phyloP scores from a whole-genome alignment of 768 basidiomycete species.

The Rhizopogon roseolus region DNA sequence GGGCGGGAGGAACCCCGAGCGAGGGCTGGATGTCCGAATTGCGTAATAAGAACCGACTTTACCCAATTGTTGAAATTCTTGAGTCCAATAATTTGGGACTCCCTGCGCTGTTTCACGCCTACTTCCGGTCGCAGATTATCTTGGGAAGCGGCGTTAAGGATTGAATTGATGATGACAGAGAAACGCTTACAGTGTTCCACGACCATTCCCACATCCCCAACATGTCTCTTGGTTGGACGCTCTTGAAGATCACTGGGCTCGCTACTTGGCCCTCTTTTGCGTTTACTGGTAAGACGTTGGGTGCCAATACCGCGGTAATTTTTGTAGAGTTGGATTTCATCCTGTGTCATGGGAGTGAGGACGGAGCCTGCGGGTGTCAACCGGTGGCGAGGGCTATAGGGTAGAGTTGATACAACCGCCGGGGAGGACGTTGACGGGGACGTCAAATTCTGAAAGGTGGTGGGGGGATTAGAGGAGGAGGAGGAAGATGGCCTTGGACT shows the following conservation, averaged over 20 bases:
- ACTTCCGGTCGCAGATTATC: conserved; percentile 94
- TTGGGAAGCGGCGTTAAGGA: conserved; percentile 25
- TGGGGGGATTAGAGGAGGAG: conserved; percentile 25
- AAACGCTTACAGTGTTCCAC: conserved; percentile 69
- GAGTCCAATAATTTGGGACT: conserved; percentile 93
- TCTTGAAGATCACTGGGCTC: conserved; percentile 34
- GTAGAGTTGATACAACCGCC: conserved; percentile 32
- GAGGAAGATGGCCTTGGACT: conserved; percentile 33
- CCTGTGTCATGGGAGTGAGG: conserved; percentile 57
- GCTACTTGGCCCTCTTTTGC: conserved; percentile 42
- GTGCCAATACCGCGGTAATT: conserved; percentile 54
- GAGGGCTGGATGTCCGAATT: conserved; percentile 75
- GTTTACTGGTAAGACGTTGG: conserved; percentile 43
- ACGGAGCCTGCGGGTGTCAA: conserved; percentile 58
- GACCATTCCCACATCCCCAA: conserved; percentile 70
- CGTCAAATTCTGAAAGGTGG: conserved; percentile 16
- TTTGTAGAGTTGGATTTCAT: conserved; percentile 58
- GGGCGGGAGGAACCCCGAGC: conserved; percentile 29
- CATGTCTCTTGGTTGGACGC: conserved; percentile 45
- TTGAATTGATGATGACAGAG: background rate
- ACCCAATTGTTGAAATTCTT: conserved; percentile 99
- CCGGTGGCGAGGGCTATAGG: conserved; percentile 63
- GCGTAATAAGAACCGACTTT: conserved; percentile 92
- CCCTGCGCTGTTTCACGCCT: conserved; percentile 74
- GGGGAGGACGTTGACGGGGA: conserved; percentile 29